A percentile compares a stretch with the other conserved stretches of the same genome.
These are phyloP conservation scores for Neurospora cerealis DNA, from an alignment of 495 filamentous ascomycete genomes.

Conservation along the genomic window DNA sequence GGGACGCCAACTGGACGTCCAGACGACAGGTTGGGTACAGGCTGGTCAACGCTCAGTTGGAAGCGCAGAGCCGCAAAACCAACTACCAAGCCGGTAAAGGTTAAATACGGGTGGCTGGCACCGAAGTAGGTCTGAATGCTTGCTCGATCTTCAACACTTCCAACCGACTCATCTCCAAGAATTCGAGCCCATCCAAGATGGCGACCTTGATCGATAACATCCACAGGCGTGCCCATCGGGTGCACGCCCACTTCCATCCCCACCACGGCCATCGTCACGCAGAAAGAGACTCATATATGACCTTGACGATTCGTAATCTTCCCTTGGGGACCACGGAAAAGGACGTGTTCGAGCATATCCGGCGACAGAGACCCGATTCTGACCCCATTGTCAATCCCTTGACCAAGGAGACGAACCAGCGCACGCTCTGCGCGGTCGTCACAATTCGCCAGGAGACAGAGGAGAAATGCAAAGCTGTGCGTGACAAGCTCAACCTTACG, in stretches of 20 bases:
- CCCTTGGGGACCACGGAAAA: conserved; percentile 6
- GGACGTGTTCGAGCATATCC: conserved; percentile 6
- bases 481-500: conserved; percentile 1
- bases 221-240: background rate
- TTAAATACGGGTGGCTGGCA: background rate
- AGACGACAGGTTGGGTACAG: background rate
- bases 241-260: background rate
- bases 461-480: background rate
- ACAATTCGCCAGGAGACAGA: conserved; percentile 5
- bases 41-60: background rate
- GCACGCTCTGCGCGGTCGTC: conserved; percentile 1
- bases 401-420: conserved; percentile 1
- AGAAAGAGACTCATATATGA: conserved; percentile 3
- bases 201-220: background rate
- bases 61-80: background rate
- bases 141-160: background rate
- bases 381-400: conserved; percentile 2
- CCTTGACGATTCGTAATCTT: conserved; percentile 8
- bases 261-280: background rate
- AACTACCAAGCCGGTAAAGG: background rate
- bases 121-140: background rate
- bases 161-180: background rate
- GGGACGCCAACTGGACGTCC: background rate
- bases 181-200: background rate
- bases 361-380: background rate